Percentiles rank a stretch among this genome's conserved stretches.
Conservation (phyloP, 805 yeast genomes). For the Nakazawaea holstii region DNA sequence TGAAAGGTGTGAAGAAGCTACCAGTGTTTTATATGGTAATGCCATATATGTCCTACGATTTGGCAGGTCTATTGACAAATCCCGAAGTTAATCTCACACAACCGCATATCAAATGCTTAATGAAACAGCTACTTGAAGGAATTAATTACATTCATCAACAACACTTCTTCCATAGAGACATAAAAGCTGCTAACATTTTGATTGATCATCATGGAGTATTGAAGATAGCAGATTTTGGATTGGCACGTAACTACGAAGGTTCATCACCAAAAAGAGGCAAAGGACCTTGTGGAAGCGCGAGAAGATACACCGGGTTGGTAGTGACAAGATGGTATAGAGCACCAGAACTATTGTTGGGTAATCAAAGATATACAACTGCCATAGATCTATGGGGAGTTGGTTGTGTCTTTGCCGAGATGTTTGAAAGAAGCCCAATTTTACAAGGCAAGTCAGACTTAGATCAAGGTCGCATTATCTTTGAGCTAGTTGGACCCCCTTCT, state of each 20-base stretch:
- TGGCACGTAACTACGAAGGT: constrained; percentile 62
- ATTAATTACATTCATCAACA: constrained; percentile 70
- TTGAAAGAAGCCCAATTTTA: constrained; percentile 72
- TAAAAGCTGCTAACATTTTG: constrained; percentile 92
- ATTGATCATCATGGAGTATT: constrained; percentile 71
- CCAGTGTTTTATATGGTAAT: constrained; percentile 73
- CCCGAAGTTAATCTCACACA: constrained; percentile 56
- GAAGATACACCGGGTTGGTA: constrained; percentile 58
- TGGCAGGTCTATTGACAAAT: constrained; percentile 84
- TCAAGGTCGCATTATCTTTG: constrained; percentile 79
- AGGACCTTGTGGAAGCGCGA: constrained; percentile 49
- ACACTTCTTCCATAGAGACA: constrained; percentile 76
- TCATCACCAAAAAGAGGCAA: constrained; percentile 19
- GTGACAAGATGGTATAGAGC: constrained; percentile 98
- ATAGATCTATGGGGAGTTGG: constrained; percentile 98
- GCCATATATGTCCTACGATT: constrained; percentile 89
- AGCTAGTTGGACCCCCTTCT: constrained; percentile 76
- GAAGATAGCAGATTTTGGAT: constrained; percentile 93
- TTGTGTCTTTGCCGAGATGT: constrained; percentile 91
- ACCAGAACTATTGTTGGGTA: constrained; percentile 87
- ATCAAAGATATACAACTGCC: constrained; percentile 82
- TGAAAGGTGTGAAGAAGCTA: constrained; percentile 21
- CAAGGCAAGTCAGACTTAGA: constrained; percentile 84
- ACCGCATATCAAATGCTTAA: constrained; percentile 75
- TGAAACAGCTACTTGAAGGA: constrained; percentile 75